Conservation (phyloP, 345 rosid species). For the Carallia brachiata region DNA sequence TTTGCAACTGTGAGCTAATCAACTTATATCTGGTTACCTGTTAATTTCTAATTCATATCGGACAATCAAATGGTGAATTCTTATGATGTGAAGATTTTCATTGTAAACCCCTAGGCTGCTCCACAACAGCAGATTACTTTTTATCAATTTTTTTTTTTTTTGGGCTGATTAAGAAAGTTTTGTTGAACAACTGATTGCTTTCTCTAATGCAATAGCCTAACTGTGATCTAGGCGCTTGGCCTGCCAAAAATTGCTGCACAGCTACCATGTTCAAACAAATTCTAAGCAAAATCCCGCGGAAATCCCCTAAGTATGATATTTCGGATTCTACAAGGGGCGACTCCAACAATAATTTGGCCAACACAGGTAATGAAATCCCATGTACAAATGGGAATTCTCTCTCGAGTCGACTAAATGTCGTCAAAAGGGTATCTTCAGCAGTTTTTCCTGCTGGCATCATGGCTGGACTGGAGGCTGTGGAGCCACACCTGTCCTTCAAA, state of each 20-base stretch:
- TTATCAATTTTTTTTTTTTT: constrained; percentile 1
- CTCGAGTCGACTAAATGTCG: constrained; percentile 66
- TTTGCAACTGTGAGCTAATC: too few species aligned
- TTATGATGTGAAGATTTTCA: too few species aligned
- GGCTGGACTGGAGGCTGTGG: constrained; percentile 72
- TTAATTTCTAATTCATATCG: too few species aligned
- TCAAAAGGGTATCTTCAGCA: constrained; percentile 75
- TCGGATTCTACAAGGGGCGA: constrained; percentile 43
- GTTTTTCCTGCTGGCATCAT: constrained; percentile 76
- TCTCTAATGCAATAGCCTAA: not conserved
- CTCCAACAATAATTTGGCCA: constrained; percentile 36
- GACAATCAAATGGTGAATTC: too few species aligned
- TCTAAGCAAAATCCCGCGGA: constrained; percentile 71
- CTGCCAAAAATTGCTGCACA: constrained; percentile 29
- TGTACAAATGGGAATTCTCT: constrained; percentile 57
- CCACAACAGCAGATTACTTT: not conserved
- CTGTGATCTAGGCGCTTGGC: constrained; percentile 21
- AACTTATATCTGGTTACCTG: too few species aligned
- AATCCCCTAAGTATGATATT: constrained; percentile 46
- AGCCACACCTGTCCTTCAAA: constrained; percentile 68
- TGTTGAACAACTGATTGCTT: not conserved
- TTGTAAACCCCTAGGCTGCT: too few species aligned
- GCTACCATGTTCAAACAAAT: constrained; percentile 71
- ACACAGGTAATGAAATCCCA: constrained; percentile 42
- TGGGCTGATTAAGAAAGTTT: not conserved